A percentile compares a stretch with the other conserved stretches of the same genome.
Conservation (phyloP, 148 eudicot species). For the Simmondsia chinensis region DNA sequence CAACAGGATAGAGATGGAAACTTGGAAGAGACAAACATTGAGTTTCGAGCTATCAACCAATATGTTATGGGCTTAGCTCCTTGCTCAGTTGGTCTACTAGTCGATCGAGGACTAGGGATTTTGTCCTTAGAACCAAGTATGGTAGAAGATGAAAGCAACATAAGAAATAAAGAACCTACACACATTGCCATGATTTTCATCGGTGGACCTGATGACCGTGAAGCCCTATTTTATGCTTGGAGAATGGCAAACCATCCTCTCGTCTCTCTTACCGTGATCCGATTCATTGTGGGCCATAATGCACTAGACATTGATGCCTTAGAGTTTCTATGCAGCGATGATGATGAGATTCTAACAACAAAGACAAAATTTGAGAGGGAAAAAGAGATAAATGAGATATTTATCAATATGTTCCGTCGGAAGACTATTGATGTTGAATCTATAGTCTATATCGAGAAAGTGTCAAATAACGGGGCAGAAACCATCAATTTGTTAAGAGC, state of each 20-base stretch:
- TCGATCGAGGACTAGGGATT: conserved; percentile 31
- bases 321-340: background rate
- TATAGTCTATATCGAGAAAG: conserved; percentile 18
- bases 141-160: background rate
- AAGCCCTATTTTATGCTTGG: conserved; percentile 51
- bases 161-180: background rate
- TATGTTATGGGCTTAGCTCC: conserved; percentile 28
- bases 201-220: conserved; percentile 73
- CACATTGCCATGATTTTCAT: conserved; percentile 41
- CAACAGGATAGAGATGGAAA: conserved; percentile 32
- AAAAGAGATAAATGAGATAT: conserved; percentile 25
- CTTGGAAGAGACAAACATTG: conserved; percentile 27
- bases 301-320: background rate
- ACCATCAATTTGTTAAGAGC: conserved; percentile 25
- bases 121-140: background rate
- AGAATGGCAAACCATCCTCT: conserved; percentile 36
- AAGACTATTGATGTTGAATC: conserved; percentile 6
- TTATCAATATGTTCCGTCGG: conserved; percentile 14
- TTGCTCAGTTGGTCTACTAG: conserved; percentile 39
- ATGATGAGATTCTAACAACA: background rate
- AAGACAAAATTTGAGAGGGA: conserved; percentile 23
- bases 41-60: conserved; percentile 30
- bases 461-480: conserved; percentile 38
- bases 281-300: conserved; percentile 25
- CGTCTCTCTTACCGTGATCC: conserved; percentile 34